Base-by-base conservation (phyloP, 345 rosid genomes). In the Aegle marmelos region DNA sequence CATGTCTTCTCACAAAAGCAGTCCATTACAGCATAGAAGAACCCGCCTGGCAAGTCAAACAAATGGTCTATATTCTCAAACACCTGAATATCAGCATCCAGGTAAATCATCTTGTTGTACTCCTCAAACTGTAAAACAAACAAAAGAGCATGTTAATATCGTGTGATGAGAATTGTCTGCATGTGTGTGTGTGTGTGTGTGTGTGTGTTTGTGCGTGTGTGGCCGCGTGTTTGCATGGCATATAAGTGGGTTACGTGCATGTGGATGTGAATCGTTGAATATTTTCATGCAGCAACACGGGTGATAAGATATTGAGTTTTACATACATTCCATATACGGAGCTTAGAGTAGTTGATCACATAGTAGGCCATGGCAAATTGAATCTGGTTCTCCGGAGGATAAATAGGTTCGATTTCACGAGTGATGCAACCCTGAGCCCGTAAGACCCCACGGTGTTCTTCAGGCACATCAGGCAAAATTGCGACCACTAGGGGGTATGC, bases 81-180 rank as follows among this genome's bases (percentile, higher is more conserved):
- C 19, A 91, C 97, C 86, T 93, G 93, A 54, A 93, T 93, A 63
- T 93, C 98, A 5, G 92, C 98, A 56, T 91, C 98, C 73, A 93
- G 76, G 74, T 93, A 93, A 10, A 93, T 77, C 94, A 93, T 91
- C 96, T 89, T 91, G 84, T 83, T 87, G 70, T 83, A 91, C 83
- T 91, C 93, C 83, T 82, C 88, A 74, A 93, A 90, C 93, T 91
- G 81, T 76, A 78, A 56, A 74, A 57, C n/a, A 70, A 59, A 19
- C 8, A 0, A 37, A 19, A 17, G 64, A 34, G 8, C 25, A 21
- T 27, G 57, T 27, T 30, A 28, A 45, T 69, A 53, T 68, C 25
- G 8, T 68, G 56, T 28, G 9, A 33, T 4, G 19, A 4, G 5
- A 41, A 39, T 53, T 37, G 27, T 36, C 48, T 6, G 9, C 22